A percentile compares a stretch with the other conserved stretches of the same genome.
phyloP scores from a whole-genome alignment of 371 early-diverging fungal genomes.

The Mucor racemosus region DNA sequence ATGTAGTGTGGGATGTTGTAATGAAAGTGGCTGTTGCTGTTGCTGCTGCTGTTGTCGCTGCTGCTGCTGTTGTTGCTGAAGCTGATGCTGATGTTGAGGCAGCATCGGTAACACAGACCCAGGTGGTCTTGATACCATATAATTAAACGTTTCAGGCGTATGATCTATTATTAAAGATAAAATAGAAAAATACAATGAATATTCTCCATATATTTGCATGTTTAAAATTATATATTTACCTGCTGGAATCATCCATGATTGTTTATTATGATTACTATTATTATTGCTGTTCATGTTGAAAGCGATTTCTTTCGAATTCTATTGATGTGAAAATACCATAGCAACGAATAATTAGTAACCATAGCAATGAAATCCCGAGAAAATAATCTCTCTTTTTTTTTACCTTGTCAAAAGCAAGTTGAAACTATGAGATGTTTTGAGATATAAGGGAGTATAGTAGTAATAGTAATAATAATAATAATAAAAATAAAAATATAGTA shows the following conservation, averaged over 20 bases:
- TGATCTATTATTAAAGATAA: slow-evolving; percentile 1
- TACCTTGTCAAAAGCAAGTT: slow-evolving; percentile 14
- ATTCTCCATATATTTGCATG: neutral
- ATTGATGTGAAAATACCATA: neutral
- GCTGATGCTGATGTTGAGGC: slow-evolving; percentile 3
- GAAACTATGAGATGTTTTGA: neutral
- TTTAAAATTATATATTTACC: neutral
- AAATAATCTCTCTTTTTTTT: neutral
- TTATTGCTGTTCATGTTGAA: slow-evolving; percentile 13
- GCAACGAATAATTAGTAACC: neutral
- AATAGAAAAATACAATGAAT: neutral
- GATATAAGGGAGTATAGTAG: neutral
- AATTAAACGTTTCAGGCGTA: slow-evolving; percentile 18
- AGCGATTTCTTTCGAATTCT: neutral
- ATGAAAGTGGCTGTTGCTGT: neutral
- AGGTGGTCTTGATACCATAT: slow-evolving; percentile 22
- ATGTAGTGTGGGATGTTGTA: neutral
- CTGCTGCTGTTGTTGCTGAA: neutral
- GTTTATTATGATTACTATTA: slow-evolving; percentile 10
- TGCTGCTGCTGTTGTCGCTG: slow-evolving; percentile 6
- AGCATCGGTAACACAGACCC: slow-evolving; percentile 27
- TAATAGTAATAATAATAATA: neutral
- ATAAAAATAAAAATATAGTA: neutral
- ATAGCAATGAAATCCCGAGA: neutral
- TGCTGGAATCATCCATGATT: slow-evolving; percentile 18